These are phyloP conservation scores for Ceratobasidium sp. DNA, from an alignment of 1,284 basidiomycete species.

Conservation along the genomic window DNA sequence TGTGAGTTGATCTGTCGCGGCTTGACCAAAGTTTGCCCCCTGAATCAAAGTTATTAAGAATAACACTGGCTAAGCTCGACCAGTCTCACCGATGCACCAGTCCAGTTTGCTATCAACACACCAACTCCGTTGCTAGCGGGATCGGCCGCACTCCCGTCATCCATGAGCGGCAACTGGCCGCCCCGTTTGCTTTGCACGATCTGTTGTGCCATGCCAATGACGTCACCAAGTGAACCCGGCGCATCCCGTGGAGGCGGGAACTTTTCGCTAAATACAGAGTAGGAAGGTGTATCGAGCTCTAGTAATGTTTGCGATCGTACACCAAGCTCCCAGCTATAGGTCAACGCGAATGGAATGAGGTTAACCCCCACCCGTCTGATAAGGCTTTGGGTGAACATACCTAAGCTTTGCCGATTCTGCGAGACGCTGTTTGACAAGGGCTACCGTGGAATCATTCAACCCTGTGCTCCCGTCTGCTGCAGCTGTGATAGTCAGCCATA, in stretches of 20 bases:
- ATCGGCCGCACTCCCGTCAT: conserved; percentile 49
- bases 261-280: conserved; percentile 46
- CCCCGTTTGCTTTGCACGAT: conserved; percentile 30
- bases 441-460: conserved; percentile 29
- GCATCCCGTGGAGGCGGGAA: conserved; percentile 46
- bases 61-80: conserved; percentile 29
- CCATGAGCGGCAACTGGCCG: conserved; percentile 33
- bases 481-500: not conserved
- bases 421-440: conserved; percentile 34
- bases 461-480: conserved; percentile 39
- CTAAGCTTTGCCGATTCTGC: conserved; percentile 38
- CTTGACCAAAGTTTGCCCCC: conserved; percentile 46
- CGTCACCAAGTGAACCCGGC: conserved; percentile 35
- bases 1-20: conserved; percentile 48
- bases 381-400: conserved; percentile 2
- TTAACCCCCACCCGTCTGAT: not conserved
- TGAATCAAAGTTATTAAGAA: not conserved
- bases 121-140: conserved; percentile 44
- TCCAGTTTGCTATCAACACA: conserved; percentile 35
- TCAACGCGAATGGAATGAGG: not conserved
- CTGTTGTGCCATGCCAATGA: conserved; percentile 45
- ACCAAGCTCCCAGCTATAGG: conserved; percentile 35
- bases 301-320: conserved; percentile 42
- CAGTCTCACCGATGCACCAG: conserved; percentile 32
- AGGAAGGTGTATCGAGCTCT: conserved; percentile 46